A percentile compares a stretch with the other conserved stretches of the same genome.
These are phyloP conservation scores for Scleroderma citrinum DNA, from an alignment of 768 basidiomycete species.

Conservation along the genomic window DNA sequence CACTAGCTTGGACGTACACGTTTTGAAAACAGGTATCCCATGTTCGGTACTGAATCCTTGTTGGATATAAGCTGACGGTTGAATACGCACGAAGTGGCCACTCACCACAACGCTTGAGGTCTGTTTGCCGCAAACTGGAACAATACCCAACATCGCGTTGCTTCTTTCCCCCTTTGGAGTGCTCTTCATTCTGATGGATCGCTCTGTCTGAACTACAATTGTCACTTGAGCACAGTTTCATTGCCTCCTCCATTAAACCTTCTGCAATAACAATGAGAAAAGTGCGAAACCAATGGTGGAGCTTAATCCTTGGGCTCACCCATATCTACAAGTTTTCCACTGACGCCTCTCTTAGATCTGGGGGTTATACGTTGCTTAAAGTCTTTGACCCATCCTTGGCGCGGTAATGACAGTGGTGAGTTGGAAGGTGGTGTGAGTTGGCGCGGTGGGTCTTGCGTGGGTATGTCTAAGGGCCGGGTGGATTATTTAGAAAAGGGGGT, in stretches of 20 bases:
- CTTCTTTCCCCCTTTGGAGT: slow-evolving; percentile 8
- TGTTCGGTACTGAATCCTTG: not conserved
- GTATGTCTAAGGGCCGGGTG: not conserved
- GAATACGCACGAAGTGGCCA: not conserved
- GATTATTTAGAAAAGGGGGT: no score
- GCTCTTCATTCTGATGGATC: slow-evolving; percentile 2
- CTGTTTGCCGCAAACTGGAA: slow-evolving; percentile 1
- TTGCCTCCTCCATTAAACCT: slow-evolving; percentile 2
- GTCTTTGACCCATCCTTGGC: not conserved
- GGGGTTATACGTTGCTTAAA: not conserved
- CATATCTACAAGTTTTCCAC: slow-evolving; percentile 1
- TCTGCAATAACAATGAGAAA: not conserved
- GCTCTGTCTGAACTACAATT: not conserved
- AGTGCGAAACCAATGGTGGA: not conserved
- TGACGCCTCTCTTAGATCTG: not conserved
- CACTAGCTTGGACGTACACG: not conserved
- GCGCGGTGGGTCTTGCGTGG: not conserved
- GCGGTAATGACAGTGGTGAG: not conserved
- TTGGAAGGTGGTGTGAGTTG: not conserved
- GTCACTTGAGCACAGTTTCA: slow-evolving; percentile 2
- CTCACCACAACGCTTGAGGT: slow-evolving; percentile 8
- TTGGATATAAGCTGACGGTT: not conserved
- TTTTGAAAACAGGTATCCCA: slow-evolving; percentile 3
- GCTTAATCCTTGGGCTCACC: not conserved
- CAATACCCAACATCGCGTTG: slow-evolving; percentile 10